Percentiles rank a stretch among this genome's conserved stretches.
These are phyloP conservation scores for Leccinum sublutescens DNA, from an alignment of 768 basidiomycete species.

Conservation along the genomic window DNA sequence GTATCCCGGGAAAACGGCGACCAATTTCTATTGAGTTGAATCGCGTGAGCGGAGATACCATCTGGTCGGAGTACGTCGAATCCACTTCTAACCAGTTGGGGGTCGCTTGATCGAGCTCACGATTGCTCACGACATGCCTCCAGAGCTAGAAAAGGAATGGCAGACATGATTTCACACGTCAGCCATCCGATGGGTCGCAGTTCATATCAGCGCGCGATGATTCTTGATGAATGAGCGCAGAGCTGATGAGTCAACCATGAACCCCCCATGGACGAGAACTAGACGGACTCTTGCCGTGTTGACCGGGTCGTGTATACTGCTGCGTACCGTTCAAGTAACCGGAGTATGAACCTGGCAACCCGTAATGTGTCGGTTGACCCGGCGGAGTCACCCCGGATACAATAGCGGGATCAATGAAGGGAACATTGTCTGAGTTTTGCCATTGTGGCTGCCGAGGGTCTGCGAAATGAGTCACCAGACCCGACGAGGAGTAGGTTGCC, in stretches of 20 bases:
- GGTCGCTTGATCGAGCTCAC: conserved; percentile 1
- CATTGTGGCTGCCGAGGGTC: conserved; percentile 17
- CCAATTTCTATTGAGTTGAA: conserved; percentile 11
- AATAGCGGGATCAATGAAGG: conserved; percentile 25
- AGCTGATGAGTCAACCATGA: conserved; percentile 18
- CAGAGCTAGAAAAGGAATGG: conserved; percentile 4
- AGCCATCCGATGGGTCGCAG: conserved; percentile 5
- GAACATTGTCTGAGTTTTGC: conserved; percentile 4
- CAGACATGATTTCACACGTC: conserved; percentile 7
- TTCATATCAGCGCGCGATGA: background rate
- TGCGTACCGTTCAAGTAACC: conserved; percentile 12
- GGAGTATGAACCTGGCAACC: conserved; percentile 12
- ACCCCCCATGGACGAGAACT: conserved; percentile 26
- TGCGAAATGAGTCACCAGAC: conserved; percentile 5
- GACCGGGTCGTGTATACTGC: conserved; percentile 19
- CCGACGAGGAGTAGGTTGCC: conserved; percentile 8
- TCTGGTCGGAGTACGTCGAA: background rate
- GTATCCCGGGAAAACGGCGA: background rate
- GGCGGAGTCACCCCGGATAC: conserved; percentile 13
- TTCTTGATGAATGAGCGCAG: background rate
- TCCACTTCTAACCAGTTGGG: background rate
- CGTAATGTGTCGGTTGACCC: conserved; percentile 6
- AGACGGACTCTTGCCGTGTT: conserved; percentile 20
- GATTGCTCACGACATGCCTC: conserved; percentile 1
- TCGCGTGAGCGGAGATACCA: conserved; percentile 1